Evolutionary conservation across 306 rosid genomes (phyloP).

Genomic region (Trifolium subterraneum): DNA sequence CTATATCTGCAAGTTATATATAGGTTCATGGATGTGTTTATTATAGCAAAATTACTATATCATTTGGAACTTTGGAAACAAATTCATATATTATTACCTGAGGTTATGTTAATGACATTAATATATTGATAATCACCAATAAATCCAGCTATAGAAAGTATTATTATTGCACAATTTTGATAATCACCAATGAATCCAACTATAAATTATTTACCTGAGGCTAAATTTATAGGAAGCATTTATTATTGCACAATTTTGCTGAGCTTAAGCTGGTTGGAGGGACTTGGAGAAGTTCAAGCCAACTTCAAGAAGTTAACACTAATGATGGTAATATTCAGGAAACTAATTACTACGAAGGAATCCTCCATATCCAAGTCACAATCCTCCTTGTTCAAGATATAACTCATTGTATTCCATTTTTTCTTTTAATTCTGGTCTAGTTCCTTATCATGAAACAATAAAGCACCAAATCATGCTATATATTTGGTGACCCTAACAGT

Average conservation of each 20-base stretch:
- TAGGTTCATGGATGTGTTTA: constrained; percentile 10
- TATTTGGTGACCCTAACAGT: not conserved
- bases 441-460: not conserved
- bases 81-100: constrained; percentile 54
- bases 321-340: not conserved
- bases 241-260: no score
- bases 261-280: not conserved
- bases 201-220: no score
- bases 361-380: not conserved
- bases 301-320: not conserved
- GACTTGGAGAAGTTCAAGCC: constrained; percentile 2
- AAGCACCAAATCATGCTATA: not conserved
- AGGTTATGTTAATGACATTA: constrained; percentile 48
- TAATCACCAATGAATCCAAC: no score
- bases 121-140: constrained; percentile 67
- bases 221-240: no score
- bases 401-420: not conserved
- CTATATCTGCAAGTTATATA: not conserved
- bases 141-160: no score
- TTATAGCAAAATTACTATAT: no score
- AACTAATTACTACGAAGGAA: not conserved
- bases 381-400: constrained; percentile 12
- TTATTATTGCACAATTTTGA: no score
- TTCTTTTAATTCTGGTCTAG: not conserved
- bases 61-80: not conserved